These are phyloP conservation scores for Lathyrus tuberosus DNA, from an alignment of 306 rosid genomes.

Conservation along the genomic window DNA sequence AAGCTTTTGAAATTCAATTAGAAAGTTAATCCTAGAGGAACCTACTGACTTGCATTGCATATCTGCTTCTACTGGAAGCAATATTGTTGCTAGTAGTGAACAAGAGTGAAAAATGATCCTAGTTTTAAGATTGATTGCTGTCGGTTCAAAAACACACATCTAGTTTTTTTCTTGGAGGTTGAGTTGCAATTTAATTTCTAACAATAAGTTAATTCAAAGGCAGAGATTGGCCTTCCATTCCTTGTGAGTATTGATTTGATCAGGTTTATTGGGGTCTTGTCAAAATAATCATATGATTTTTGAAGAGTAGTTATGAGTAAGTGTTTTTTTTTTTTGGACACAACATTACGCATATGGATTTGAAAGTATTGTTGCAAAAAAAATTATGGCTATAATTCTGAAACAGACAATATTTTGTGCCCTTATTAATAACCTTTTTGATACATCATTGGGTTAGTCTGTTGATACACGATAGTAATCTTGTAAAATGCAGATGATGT, in stretches of 20 bases:
- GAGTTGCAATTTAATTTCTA: conserved; percentile 16
- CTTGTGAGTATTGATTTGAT: conserved; percentile 28
- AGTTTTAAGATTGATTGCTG: conserved; percentile 22
- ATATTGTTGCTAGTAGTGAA: conserved; percentile 12
- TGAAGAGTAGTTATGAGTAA: conserved; percentile 13
- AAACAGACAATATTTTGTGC: conserved; percentile 4
- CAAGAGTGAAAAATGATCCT: conserved; percentile 14
- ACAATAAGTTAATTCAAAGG: conserved; percentile 20
- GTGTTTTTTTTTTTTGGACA: neutral
- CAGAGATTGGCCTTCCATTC: conserved; percentile 7
- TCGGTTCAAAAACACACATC: conserved; percentile 30
- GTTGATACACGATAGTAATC: conserved; percentile 34
- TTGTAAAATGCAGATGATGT: conserved; percentile 76
- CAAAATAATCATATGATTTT: conserved; percentile 20
- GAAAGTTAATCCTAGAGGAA: conserved; percentile 25
- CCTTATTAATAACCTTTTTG: conserved; percentile 9
- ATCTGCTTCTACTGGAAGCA: conserved; percentile 7
- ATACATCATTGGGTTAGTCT: conserved; percentile 19
- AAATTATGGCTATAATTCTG: conserved; percentile 25
- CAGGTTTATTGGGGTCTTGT: conserved; percentile 28
- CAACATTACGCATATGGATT: conserved; percentile 17
- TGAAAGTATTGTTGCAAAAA: conserved; percentile 14
- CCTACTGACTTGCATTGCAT: neutral
- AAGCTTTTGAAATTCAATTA: conserved; percentile 8
- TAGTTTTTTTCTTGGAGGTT: conserved; percentile 28